Evolutionary conservation across 768 basidiomycete genomes (phyloP).

Genomic region (Thelephora ganbajun): DNA sequence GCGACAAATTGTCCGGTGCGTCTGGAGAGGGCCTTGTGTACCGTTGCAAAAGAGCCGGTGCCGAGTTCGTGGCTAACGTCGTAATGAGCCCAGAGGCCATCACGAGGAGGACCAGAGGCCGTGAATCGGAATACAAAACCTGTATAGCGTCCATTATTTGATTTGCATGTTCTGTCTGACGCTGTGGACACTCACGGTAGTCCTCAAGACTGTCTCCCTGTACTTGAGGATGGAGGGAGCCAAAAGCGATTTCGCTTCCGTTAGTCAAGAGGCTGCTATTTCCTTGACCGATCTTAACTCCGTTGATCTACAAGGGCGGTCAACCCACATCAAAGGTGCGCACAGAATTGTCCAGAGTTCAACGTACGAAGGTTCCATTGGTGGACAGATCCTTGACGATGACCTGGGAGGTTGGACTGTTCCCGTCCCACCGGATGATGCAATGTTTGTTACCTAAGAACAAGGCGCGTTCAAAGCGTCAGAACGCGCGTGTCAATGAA

Average conservation of each 20-base stretch:
- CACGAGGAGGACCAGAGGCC: constrained; percentile 31
- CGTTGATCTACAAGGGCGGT: constrained; percentile 40
- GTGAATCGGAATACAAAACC: constrained; percentile 64
- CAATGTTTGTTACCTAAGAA: constrained; percentile 40
- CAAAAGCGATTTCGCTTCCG: constrained; percentile 84
- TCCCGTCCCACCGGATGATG: constrained; percentile 44
- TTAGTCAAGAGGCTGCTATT: constrained; percentile 45
- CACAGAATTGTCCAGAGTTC: background rate
- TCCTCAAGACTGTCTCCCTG: constrained; percentile 40
- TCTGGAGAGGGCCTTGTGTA: constrained; percentile 68
- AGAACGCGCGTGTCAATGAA: background rate
- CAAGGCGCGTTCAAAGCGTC: constrained; percentile 14
- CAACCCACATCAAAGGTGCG: background rate
- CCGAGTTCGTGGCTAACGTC: constrained; percentile 65
- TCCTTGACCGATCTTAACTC: constrained; percentile 44
- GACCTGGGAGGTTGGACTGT: constrained; percentile 24
- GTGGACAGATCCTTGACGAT: constrained; percentile 44
- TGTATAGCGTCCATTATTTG: constrained; percentile 12
- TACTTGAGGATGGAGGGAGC: constrained; percentile 34
- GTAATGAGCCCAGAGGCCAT: constrained; percentile 50
- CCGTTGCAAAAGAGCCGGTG: constrained; percentile 84
- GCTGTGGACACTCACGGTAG: constrained; percentile 40
- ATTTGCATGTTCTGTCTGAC: background rate
- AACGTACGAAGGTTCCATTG: constrained; percentile 60
- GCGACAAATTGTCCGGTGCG: constrained; percentile 65